Conservation (phyloP, 306 rosid species). For the Prunus davidiana region DNA sequence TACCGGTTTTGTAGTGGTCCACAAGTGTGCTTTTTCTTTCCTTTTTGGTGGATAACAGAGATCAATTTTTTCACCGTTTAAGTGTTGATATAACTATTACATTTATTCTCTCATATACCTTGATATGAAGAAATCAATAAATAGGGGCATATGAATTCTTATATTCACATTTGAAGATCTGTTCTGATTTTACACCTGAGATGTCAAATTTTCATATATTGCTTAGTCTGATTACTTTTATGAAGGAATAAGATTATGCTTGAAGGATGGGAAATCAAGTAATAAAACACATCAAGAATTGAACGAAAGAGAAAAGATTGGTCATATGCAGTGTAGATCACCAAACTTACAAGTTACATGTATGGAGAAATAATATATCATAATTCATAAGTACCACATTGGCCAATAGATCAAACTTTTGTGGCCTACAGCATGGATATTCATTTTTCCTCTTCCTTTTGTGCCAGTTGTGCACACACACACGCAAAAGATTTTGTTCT, state of each 20-base stretch:
- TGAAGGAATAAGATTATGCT: not conserved
- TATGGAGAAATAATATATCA: not conserved
- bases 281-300: not conserved
- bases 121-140: not conserved
- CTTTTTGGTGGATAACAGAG: not conserved
- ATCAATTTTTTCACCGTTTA: not conserved
- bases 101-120: not conserved
- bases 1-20: not conserved
- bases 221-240: not conserved
- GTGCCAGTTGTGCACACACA: not conserved
- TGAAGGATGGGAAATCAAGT: not conserved
- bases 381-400: not conserved
- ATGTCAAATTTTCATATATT: not conserved
- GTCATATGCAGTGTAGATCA: not conserved
- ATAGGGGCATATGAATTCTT: not conserved
- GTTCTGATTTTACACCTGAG: not conserved
- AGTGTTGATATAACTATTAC: not conserved
- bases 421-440: not conserved
- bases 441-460: not conserved
- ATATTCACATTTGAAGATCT: not conserved
- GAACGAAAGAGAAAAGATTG: not conserved
- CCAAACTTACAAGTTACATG: not conserved
- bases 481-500: not conserved
- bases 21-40: not conserved
- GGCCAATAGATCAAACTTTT: not conserved